Evolutionary conservation across 2,329 filamentous ascomycete genomes (phyloP).

Genomic region (Plenodomus lindquistii): DNA sequence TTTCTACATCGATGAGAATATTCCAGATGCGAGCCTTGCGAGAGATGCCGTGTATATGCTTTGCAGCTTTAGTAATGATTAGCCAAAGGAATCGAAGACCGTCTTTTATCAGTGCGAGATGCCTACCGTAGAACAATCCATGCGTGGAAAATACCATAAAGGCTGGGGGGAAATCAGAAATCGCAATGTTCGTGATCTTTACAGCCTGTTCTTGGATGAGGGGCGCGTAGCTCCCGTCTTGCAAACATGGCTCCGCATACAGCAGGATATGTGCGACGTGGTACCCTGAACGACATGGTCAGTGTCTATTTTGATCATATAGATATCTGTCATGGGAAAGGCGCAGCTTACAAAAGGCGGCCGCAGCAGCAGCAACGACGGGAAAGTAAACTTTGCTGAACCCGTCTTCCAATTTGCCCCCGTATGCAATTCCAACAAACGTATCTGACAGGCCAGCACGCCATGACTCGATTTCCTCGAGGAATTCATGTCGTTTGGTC

Average conservation of each 20-base stretch:
- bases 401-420: conserved; percentile 34
- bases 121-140: conserved; percentile 37
- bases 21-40: conserved; percentile 41
- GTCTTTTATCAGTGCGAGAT: no score
- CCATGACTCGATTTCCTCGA: conserved; percentile 36
- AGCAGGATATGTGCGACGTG: conserved; percentile 38
- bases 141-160: conserved; percentile 38
- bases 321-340: background rate
- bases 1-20: conserved; percentile 36
- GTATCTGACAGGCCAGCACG: conserved; percentile 28
- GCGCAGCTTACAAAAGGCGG: conserved; percentile 26
- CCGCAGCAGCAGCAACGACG: conserved; percentile 32
- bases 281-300: conserved; percentile 21
- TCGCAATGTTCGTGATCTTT: conserved; percentile 33
- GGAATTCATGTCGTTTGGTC: conserved; percentile 23
- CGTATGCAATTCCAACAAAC: conserved; percentile 39
- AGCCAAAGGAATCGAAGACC: conserved; percentile 2
- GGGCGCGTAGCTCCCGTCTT: conserved; percentile 28
- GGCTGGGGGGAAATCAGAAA: conserved; percentile 39
- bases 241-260: conserved; percentile 35
- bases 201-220: conserved; percentile 38
- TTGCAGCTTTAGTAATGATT: conserved; percentile 26
- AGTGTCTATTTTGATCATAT: no score
- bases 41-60: conserved; percentile 38
- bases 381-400: conserved; percentile 39